Base-by-base conservation (phyloP, 495 filamentous ascomycete genomes). In the Penicillium egyptiacum region DNA sequence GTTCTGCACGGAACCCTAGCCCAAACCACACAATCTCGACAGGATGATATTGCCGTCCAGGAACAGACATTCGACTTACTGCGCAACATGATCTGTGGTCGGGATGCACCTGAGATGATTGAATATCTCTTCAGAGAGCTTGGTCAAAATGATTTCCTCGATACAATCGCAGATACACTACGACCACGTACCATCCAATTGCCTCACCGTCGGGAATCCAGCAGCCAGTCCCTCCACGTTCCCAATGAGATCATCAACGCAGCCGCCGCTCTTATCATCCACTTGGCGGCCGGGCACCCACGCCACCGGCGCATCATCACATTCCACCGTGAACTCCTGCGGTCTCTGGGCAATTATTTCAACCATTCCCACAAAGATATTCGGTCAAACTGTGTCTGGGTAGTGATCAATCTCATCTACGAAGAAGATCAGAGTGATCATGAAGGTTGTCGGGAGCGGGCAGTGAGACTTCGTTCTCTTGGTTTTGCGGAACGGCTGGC, bases 1-100 rank as follows among this genome's bases (percentile, higher is more conserved):
- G 70, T 75, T 41, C 68, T 80, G 28, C 71, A 75, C 43, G 84
- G 81, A 10, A 75, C 81, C 40, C 59, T 79, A 5, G 72, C 76
- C 40, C 75, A 74, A 46, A 68, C 69, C 7, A 72, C 72, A 1
- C 78, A 85, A 56, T 85, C 84, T 19, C 82, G 86, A 30, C 85
- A 84, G 53, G 90, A 95, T 64, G 91, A 92, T 51, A 79, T 94
- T 39, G 85, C 84, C 3, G 87, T 96, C 16, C 93, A 97, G 68
- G 90, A 96, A 59, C 91, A 98, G 69, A 91, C 85, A 0, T 82
- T 98, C 30, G 88, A 92, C 50, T 84, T 94, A 56, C 81, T 98
- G 51, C 82, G 92, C 45, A 98, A 98, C 69, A 77, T 96, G n/a
- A 87, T 96, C 59, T 86, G 85, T 54, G 87, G 87, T 12, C 67